Conservation (phyloP, 108 stramenopile species). For the Cyclotella cryptica region DNA sequence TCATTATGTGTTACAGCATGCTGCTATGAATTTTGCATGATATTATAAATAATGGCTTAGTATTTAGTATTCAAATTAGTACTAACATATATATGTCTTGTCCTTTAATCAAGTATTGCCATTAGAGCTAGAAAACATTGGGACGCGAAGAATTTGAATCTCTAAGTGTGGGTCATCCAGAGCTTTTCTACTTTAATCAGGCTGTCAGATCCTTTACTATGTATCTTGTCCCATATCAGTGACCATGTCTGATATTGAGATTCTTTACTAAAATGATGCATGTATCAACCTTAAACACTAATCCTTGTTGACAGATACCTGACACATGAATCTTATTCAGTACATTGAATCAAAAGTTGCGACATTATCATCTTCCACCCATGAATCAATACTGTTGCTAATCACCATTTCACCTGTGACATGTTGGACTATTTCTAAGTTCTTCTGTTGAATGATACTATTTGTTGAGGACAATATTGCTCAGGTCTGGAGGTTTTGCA, state of each 20-base stretch:
- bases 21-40: no score
- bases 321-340: constrained; percentile 13
- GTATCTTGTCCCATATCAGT: constrained; percentile 20
- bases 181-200: constrained; percentile 4
- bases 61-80: no score
- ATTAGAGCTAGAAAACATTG: neutral
- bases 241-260: neutral
- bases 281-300: neutral
- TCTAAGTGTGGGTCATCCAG: neutral
- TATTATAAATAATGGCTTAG: no score
- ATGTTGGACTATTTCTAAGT: constrained; percentile 1
- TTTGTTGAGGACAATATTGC: constrained; percentile 27
- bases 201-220: neutral
- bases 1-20: no score
- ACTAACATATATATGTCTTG: no score
- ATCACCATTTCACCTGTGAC: constrained; percentile 7
- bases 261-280: constrained; percentile 14
- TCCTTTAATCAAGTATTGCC: no score
- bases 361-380: neutral
- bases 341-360: neutral
- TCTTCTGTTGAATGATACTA: constrained; percentile 16
- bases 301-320: neutral
- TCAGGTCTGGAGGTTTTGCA: neutral
- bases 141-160: constrained; percentile 6
- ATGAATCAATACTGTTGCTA: constrained; percentile 2